Base-by-base conservation (phyloP, 495 filamentous ascomycete species). In the Daldinia vernicosa region DNA sequence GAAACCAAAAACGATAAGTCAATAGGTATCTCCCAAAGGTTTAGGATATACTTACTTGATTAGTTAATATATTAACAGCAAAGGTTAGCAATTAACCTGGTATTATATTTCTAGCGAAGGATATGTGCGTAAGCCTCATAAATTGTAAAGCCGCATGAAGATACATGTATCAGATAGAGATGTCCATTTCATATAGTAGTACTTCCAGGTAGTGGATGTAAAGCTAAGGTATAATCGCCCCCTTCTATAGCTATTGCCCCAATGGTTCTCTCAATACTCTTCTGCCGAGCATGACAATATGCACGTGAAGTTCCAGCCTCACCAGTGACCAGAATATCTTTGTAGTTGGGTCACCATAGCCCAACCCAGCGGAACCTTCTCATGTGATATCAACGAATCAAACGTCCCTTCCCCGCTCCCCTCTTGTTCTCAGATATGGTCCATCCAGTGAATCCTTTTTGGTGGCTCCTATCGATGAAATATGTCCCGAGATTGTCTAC, bases 311-410 rank as follows among this genome's bases (percentile, higher is more conserved):
- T 39, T 52, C 70, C 55, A 72, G 64, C 64, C 70, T 72, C 22
- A 57, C 40, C 56, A 60, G 19, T 37, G 45, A 33, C 55, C 28
- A 65, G 22, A 45, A 66, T 57, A 30, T 3, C 56, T 59, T 24
- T 26, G 22, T 14, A 40, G 67, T 64, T 62, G 60, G 60, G 70
- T 66, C 52, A 55, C 54, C 37, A 61, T 64, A 68, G 63, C 64
- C 64, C 69, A 67, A 67, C 61, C 69, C 51, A 63, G 55, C 69
- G 69, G 60, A 64, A 67, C 64, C 64, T 60, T 69, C 52, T 69
- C 58, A 63, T 65, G 58, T 15, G 32, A 59, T 59, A 32, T 57
- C 70, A 40, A 33, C 70, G 61, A 72, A 72, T 72, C 50, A 66
- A 24, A 64, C 6, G 8, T 14, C 11, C 32, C 60, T 45, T 64